Evolutionary conservation across 768 basidiomycete species (phyloP), one percentile per base, ranked within the genome.

Genomic region (Scleroderma bovista): DNA sequence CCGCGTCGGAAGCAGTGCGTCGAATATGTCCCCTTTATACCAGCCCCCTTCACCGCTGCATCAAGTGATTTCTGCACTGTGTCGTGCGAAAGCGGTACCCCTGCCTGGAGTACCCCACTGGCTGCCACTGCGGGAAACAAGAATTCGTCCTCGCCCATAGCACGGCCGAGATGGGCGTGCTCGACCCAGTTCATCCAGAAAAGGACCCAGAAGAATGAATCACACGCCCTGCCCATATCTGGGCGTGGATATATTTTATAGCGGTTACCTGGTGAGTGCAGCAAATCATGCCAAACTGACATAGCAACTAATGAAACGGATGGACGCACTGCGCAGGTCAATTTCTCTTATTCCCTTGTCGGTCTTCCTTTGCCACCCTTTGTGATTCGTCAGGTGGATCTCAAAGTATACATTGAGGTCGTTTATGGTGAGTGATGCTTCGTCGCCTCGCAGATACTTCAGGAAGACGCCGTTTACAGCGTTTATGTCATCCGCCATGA

Each of bases 221-320:
- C 62, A 3, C 1, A 62, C 57, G n/a, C 59, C 63, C 2, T 54
- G 59, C 39, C 39, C 3, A 65, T 51, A 34, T 70, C 60, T 29
- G 66, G 64, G 47, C 63, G 51, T 39, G 57, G 57, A 53, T 69
- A 72, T 15, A 74, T 69, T n/a, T 69, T 40, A 26, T 51, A 51
- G 19, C 39, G 50, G 16, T 51, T 51, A 20, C 37, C 50, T 51
- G 44, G 16, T 40, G 10, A 2, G 38, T 22, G 37, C 16, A n/a
- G 37, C 17, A 3, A 17, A 4, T 20, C n/a, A n/a, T 17, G 37
- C 17, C 37, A 38, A n/a, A n/a, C n/a, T 10, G 9, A 38, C 17
- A n/a, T 3, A 38, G 37, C 5, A 11, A 4, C 26, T 5, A 29
- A 29, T 4, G 26, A n/a, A n/a, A n/a, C 9, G 37, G 37, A 38